These are phyloP conservation scores for Verbascum thapsus DNA, from an alignment of 257 asterid genomes.

Conservation along the genomic window DNA sequence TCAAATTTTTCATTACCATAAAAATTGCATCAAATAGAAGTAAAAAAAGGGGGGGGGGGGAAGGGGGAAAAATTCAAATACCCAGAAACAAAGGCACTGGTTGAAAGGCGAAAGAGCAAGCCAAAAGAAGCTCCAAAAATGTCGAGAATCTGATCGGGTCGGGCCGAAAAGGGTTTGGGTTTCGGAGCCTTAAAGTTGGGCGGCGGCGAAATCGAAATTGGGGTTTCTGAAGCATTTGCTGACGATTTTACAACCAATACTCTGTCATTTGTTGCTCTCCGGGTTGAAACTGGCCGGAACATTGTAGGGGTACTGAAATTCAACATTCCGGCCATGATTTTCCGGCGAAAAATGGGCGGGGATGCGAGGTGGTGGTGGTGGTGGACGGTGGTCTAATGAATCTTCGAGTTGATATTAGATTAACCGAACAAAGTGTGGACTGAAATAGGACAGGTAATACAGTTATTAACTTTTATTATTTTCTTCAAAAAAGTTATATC, in stretches of 20 bases:
- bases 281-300: slow-evolving; percentile 44
- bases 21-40: too few species aligned
- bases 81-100: slow-evolving; percentile 87
- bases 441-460: slow-evolving; percentile 38
- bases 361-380: too few species aligned
- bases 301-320: slow-evolving; percentile 50
- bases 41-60: background rate
- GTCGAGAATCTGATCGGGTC: slow-evolving; percentile 76
- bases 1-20: too few species aligned
- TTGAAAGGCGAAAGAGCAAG: slow-evolving; percentile 72
- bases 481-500: too few species aligned
- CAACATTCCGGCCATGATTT: slow-evolving; percentile 61
- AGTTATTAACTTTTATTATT: too few species aligned
- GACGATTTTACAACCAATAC: slow-evolving; percentile 39
- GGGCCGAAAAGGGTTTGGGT: slow-evolving; percentile 78
- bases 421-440: slow-evolving; percentile 36
- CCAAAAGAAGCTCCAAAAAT: slow-evolving; percentile 85
- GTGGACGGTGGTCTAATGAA: slow-evolving; percentile 16
- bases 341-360: slow-evolving; percentile 31
- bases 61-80: slow-evolving; percentile 16
- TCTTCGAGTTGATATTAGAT: slow-evolving; percentile 9
- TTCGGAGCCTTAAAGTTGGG: slow-evolving; percentile 78
- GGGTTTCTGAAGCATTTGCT: slow-evolving; percentile 58
- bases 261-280: slow-evolving; percentile 33
- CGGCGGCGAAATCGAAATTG: slow-evolving; percentile 64